Percentiles rank a stretch among this genome's conserved stretches.
Conservation (phyloP, 2,329 filamentous ascomycete species). For the Ciborinia camelliae region DNA sequence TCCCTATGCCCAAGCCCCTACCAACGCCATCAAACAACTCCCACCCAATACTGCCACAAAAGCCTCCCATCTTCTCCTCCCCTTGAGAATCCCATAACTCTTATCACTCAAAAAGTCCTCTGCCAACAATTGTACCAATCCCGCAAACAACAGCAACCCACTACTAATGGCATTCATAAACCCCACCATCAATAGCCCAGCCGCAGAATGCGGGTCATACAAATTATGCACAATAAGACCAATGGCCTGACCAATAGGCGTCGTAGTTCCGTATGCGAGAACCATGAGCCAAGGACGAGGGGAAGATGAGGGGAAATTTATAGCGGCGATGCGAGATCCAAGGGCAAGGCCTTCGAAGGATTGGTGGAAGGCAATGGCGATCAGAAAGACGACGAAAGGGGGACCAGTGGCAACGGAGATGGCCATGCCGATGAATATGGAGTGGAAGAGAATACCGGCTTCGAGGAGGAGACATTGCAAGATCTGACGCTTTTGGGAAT, state of each 20-base stretch:
- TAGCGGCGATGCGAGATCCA: slow-evolving; percentile 77
- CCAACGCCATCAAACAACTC: slow-evolving; percentile 61
- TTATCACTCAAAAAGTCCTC: slow-evolving; percentile 79
- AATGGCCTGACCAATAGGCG: slow-evolving; percentile 79
- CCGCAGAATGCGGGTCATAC: slow-evolving; percentile 74
- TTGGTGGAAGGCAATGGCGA: slow-evolving; percentile 81
- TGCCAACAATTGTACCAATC: slow-evolving; percentile 77
- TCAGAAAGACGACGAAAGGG: slow-evolving; percentile 73
- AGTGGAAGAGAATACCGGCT: slow-evolving; percentile 81
- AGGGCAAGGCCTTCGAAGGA: slow-evolving; percentile 86
- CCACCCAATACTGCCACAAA: slow-evolving; percentile 59
- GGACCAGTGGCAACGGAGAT: slow-evolving; percentile 77
- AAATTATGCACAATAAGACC: slow-evolving; percentile 73
- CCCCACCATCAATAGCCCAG: slow-evolving; percentile 76
- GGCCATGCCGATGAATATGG: slow-evolving; percentile 83
- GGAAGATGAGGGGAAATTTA: slow-evolving; percentile 72
- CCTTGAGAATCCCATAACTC: slow-evolving; percentile 58
- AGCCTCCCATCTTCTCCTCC: slow-evolving; percentile 57
- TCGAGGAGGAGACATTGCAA: slow-evolving; percentile 77
- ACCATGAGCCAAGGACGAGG: slow-evolving; percentile 78
- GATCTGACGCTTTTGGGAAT: slow-evolving; percentile 64
- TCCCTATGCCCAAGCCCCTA: slow-evolving; percentile 58
- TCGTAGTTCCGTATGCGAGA: slow-evolving; percentile 71
- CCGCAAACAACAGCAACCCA: slow-evolving; percentile 76
- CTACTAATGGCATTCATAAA: slow-evolving; percentile 85